phyloP scores from a whole-genome alignment of 2,329 filamentous ascomycete species.

The Claviceps sp. region DNA sequence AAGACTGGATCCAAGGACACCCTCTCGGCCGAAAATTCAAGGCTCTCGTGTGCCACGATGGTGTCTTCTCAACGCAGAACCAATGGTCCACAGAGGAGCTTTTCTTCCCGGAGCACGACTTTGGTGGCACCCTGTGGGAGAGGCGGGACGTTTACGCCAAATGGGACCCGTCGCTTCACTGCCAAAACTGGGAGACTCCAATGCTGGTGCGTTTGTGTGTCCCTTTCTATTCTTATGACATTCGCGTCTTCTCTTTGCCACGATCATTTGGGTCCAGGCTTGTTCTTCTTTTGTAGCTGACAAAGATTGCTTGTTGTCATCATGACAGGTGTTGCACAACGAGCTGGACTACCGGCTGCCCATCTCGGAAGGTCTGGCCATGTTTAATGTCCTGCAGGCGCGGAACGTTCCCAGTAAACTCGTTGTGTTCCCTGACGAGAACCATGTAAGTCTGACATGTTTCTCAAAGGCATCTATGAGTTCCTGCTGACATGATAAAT shows the following conservation, averaged over 20 bases:
- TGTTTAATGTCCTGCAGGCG: slow-evolving; percentile 76
- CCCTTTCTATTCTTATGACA: not conserved
- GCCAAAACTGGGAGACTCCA: slow-evolving; percentile 68
- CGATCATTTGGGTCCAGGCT: not conserved
- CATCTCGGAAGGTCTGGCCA: slow-evolving; percentile 69
- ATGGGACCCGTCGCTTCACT: slow-evolving; percentile 54
- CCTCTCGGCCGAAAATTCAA: slow-evolving; percentile 72
- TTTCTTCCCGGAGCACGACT: slow-evolving; percentile 58
- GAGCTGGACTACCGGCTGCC: slow-evolving; percentile 82
- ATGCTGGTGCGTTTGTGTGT: slow-evolving; percentile 46
- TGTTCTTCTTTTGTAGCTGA: not conserved
- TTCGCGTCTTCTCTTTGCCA: not conserved
- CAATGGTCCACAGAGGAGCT: slow-evolving; percentile 54
- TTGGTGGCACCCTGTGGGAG: slow-evolving; percentile 48
- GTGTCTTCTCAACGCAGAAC: slow-evolving; percentile 60
- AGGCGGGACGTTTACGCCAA: slow-evolving; percentile 50
- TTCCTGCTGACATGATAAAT: not conserved
- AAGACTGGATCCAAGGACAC: slow-evolving; percentile 84
- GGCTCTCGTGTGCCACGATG: slow-evolving; percentile 78
- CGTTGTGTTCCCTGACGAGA: slow-evolving; percentile 67
- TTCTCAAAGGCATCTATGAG: not conserved
- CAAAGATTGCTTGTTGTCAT: not conserved
- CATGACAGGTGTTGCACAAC: slow-evolving; percentile 54
- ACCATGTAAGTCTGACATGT: slow-evolving; percentile 28
- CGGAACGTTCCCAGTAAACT: slow-evolving; percentile 64